Base-by-base conservation (phyloP, 306 rosid genomes). In the Rubus idaeus region DNA sequence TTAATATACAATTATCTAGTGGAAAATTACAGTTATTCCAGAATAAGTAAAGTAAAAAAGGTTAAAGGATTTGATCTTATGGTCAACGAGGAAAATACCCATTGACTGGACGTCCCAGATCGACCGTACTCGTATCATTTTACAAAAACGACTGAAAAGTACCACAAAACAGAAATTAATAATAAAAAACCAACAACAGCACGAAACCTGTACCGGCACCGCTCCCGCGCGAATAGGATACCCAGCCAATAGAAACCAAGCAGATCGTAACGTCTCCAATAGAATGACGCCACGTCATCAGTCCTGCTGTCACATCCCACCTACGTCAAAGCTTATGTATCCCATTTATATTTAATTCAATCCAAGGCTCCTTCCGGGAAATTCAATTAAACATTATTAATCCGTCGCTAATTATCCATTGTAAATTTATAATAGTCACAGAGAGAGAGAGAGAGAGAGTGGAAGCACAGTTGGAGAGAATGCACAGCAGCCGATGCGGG, bases 401-500 rank as follows among this genome's bases (percentile, higher is more conserved):
- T 20, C 20, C 46, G 23, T 17, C 2, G 26, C 45, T 56, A 73
- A 41, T 40, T 13, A 10, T 17, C 5, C 8, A 1, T 45, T 1
- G 2, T 30, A 30, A 30, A 1, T 30, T 23, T 18, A 51, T 69
- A 74, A 74, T 20, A 44, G 47, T 35, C 75, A 45, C 70, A 71
- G 51, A 26, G 75, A 56, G 30, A 20, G 35, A 12, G 71, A 14
- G 78, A 70, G 45, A 63, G 35, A 52, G 73, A 67, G 37, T 53
- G 57, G 76, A 71, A 71, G 84, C 73, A 1, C 6, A 53, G 56
- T 21, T 40, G 46, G 67, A 21, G 56, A 5, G 45, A 63, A 6
- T 14, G 68, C 77, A 73, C 77, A 35, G 44, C 44, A 73, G 68
- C 46, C 30, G 57, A 58, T 8, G 57, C 39, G 70, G 7, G 70